phyloP scores from a whole-genome alignment of 1,284 basidiomycete genomes.

The Heterobasidion occidentale region DNA sequence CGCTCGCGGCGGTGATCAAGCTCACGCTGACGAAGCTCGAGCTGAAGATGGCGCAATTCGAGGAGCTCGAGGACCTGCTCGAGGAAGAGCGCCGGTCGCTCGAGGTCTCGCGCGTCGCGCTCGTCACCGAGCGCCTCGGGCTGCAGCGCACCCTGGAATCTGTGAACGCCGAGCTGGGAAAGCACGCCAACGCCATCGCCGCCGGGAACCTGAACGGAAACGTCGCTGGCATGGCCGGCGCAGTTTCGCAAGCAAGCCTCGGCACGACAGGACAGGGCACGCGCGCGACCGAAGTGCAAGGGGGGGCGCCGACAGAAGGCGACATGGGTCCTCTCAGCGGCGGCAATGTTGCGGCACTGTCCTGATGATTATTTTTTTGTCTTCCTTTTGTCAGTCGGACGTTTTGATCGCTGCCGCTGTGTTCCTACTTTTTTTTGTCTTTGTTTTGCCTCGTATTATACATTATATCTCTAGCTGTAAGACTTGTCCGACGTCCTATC shows the following conservation, averaged over 20 bases:
- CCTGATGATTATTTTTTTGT: conserved; percentile 2
- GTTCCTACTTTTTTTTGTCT: background rate
- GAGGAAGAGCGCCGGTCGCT: conserved; percentile 78
- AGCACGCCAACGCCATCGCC: conserved; percentile 23
- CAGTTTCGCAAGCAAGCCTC: conserved; percentile 28
- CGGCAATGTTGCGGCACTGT: conserved; percentile 14
- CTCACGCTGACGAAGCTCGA: conserved; percentile 92
- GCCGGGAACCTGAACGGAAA: conserved; percentile 11
- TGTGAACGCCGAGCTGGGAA: conserved; percentile 53
- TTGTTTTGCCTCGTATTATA: background rate
- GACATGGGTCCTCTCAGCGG: conserved; percentile 24
- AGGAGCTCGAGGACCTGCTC: conserved; percentile 82
- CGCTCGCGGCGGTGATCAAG: conserved; percentile 83
- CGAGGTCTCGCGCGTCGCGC: conserved; percentile 61
- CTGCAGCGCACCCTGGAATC: conserved; percentile 60
- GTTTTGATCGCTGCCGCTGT: background rate
- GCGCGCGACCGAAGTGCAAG: conserved; percentile 41
- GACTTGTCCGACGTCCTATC: background rate
- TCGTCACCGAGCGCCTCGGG: conserved; percentile 59
- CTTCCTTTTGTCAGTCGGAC: background rate
- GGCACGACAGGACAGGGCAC: conserved; percentile 52
- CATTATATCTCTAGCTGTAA: background rate
- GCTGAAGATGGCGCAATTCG: conserved; percentile 88
- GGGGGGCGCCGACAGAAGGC: conserved; percentile 19
- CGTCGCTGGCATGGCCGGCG: conserved; percentile 3